A percentile compares a stretch with the other conserved stretches of the same genome.
phyloP scores from a whole-genome alignment of 192 early-diverging fungal genomes.

The Coemansia sp. region DNA sequence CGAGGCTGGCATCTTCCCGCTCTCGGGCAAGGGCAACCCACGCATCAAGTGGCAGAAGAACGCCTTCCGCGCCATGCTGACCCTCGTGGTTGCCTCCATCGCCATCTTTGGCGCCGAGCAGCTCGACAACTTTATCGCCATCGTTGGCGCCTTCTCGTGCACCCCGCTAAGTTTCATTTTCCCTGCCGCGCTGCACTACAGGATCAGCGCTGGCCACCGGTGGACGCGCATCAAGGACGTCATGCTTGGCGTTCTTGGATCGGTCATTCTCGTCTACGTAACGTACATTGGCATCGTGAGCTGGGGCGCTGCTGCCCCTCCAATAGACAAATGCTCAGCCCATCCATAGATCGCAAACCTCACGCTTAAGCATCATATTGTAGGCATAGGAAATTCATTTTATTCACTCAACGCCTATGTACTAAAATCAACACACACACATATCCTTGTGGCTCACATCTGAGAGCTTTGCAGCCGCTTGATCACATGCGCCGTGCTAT shows the following conservation, averaged over 20 bases:
- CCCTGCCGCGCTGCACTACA: constrained; percentile 80
- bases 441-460: constrained; percentile 7
- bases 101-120: constrained; percentile 77
- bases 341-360: not conserved
- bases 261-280: constrained; percentile 75
- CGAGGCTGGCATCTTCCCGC: constrained; percentile 77
- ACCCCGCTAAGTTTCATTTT: constrained; percentile 80
- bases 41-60: constrained; percentile 89
- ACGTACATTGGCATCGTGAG: constrained; percentile 59
- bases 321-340: constrained; percentile 26
- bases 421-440: too few species aligned
- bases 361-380: not conserved
- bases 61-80: constrained; percentile 66
- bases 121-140: constrained; percentile 80
- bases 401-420: too few species aligned
- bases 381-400: too few species aligned
- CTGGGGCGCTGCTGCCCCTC: constrained; percentile 39
- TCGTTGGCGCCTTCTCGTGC: constrained; percentile 82
- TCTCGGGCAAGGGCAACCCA: constrained; percentile 73
- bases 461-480: constrained; percentile 52
- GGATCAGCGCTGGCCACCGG: constrained; percentile 52
- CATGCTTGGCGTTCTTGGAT: constrained; percentile 64
- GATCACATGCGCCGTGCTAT: constrained; percentile 61
- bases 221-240: constrained; percentile 60
- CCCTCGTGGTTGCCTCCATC: constrained; percentile 65